These are phyloP conservation scores for Ogataea ramenticola DNA, from an alignment of 805 yeast genomes.

Conservation along the genomic window DNA sequence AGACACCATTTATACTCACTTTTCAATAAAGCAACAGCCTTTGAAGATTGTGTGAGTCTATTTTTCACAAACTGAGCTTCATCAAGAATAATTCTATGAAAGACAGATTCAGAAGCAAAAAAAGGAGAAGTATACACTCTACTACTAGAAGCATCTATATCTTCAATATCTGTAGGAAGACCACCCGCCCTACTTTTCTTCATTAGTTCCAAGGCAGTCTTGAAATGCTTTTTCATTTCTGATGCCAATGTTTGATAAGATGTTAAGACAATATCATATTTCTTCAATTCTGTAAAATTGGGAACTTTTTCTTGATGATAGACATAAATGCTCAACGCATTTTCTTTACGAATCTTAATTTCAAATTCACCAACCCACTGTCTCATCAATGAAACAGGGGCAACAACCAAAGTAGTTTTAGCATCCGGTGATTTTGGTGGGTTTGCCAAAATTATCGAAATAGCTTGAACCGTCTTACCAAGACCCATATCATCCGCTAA, in stretches of 20 bases:
- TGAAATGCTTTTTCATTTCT: conserved; percentile 65
- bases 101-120: conserved; percentile 40
- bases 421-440: conserved; percentile 22
- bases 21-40: conserved; percentile 34
- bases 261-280: conserved; percentile 69
- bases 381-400: conserved; percentile 79
- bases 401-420: conserved; percentile 69
- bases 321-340: conserved; percentile 42
- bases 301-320: conserved; percentile 47
- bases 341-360: conserved; percentile 47
- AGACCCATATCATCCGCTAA: conserved; percentile 82
- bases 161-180: conserved; percentile 25
- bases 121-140: conserved; percentile 57
- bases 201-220: conserved; percentile 27
- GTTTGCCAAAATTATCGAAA: conserved; percentile 50
- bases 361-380: conserved; percentile 82
- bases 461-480: conserved; percentile 68
- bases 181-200: conserved; percentile 17
- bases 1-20: conserved; percentile 40
- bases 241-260: conserved; percentile 75
- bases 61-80: conserved; percentile 53
- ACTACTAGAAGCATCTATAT: conserved; percentile 25
- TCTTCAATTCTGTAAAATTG: conserved; percentile 37
- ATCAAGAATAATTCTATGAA: conserved; percentile 45
- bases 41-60: conserved; percentile 39